Evolutionary conservation across 129 eudicot species (phyloP).

Genomic region (Helianthus annuus): HanXRQr2.0-SUNRISE NC_035449.2:2302389-2302888

Average conservation of each 20-base stretch:
- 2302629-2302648: slow-evolving; percentile 41
- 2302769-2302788: slow-evolving; percentile 60
- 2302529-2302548: slow-evolving; percentile 56
- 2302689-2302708: slow-evolving; percentile 60
- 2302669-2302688: slow-evolving; percentile 56
- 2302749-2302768: slow-evolving; percentile 52
- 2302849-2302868: slow-evolving; percentile 66
- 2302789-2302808: slow-evolving; percentile 78
- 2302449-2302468: slow-evolving; percentile 72
- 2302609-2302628: slow-evolving; percentile 51
- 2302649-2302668: slow-evolving; percentile 67
- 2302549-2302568: slow-evolving; percentile 62
- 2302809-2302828: slow-evolving; percentile 72
- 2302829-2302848: slow-evolving; percentile 78
- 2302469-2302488: slow-evolving; percentile 71
- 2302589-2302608: slow-evolving; percentile 65
- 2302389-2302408: slow-evolving; percentile 73
- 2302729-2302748: slow-evolving; percentile 59
- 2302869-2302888: slow-evolving; percentile 72
- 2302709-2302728: slow-evolving; percentile 70
- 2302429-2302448: slow-evolving; percentile 64
- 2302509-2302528: slow-evolving; percentile 60
- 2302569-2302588: slow-evolving; percentile 66
- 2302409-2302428: slow-evolving; percentile 75
- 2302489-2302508: slow-evolving; percentile 63